Evolutionary conservation across 306 rosid species (phyloP).

Genomic region (Ochetophila trinervis): DNA sequence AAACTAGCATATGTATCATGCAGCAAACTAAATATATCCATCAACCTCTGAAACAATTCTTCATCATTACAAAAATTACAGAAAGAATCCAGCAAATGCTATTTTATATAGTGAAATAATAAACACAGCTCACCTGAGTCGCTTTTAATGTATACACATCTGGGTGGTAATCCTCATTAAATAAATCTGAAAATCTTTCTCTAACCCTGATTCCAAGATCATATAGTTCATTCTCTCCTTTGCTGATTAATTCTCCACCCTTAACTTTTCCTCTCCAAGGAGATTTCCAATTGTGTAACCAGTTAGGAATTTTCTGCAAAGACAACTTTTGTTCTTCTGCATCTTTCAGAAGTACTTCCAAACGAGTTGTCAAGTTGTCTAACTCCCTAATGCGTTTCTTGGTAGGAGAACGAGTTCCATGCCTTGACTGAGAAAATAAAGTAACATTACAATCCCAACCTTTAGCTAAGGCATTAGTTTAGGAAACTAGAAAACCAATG

Average conservation of each 20-base stretch:
- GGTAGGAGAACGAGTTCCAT: conserved; percentile 91
- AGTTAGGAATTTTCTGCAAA: conserved; percentile 57
- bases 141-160: conserved; percentile 70
- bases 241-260: conserved; percentile 66
- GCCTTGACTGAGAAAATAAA: conserved; percentile 69
- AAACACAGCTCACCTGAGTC: conserved; percentile 55
- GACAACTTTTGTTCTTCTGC: conserved; percentile 45
- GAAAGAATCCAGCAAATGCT: neutral
- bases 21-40: neutral
- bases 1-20: conserved; percentile 10
- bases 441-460: conserved; percentile 7
- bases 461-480: neutral
- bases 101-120: neutral
- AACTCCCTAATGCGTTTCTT: conserved; percentile 70
- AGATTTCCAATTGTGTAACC: conserved; percentile 78
- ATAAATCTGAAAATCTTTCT: conserved; percentile 61
- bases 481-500: neutral
- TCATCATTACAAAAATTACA: neutral
- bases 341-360: conserved; percentile 48
- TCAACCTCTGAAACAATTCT: neutral
- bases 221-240: conserved; percentile 83
- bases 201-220: conserved; percentile 65
- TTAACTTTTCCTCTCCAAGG: conserved; percentile 78
- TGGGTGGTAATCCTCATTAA: conserved; percentile 79
- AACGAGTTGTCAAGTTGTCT: conserved; percentile 44